Conservation (phyloP, 805 yeast species). For the Candida chauliodis region DNA sequence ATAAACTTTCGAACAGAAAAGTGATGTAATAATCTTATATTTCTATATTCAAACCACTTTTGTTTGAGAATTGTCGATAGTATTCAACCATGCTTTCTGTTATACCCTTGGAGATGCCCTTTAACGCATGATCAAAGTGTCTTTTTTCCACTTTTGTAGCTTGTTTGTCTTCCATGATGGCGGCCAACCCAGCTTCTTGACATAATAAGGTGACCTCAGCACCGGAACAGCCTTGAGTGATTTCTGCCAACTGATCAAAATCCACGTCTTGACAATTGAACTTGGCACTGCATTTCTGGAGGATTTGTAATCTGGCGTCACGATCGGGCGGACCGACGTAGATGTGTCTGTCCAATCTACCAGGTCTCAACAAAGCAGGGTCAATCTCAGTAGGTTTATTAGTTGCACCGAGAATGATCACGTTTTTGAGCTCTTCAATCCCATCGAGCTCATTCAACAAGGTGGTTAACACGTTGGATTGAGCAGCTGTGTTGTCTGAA, state of each 20-base stretch:
- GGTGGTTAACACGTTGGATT: conserved; percentile 85
- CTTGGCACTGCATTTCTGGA: conserved; percentile 62
- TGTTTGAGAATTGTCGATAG: conserved; percentile 52
- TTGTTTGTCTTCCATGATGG: conserved; percentile 74
- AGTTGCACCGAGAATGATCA: conserved; percentile 92
- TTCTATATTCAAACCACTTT: conserved; percentile 30
- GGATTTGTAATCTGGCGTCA: conserved; percentile 74
- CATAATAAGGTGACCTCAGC: conserved; percentile 90
- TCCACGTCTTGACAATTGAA: conserved; percentile 57
- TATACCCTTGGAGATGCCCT: conserved; percentile 70
- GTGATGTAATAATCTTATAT: background rate
- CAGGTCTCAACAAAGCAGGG: conserved; percentile 91
- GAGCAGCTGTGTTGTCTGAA: conserved; percentile 54
- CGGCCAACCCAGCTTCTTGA: conserved; percentile 95
- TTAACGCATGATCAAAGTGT: conserved; percentile 73
- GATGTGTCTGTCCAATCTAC: conserved; percentile 88
- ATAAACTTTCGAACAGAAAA: too few species aligned
- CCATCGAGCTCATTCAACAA: conserved; percentile 95
- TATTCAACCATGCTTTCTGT: conserved; percentile 82
- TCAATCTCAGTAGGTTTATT: conserved; percentile 93
- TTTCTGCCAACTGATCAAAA: conserved; percentile 50
- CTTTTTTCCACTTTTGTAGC: conserved; percentile 50
- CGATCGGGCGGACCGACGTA: conserved; percentile 90
- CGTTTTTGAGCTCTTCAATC: conserved; percentile 91
- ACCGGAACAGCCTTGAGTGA: conserved; percentile 92